These are phyloP conservation scores for Elsinoe batatas DNA, from an alignment of 2,329 filamentous ascomycete genomes.

Conservation along the genomic window DNA sequence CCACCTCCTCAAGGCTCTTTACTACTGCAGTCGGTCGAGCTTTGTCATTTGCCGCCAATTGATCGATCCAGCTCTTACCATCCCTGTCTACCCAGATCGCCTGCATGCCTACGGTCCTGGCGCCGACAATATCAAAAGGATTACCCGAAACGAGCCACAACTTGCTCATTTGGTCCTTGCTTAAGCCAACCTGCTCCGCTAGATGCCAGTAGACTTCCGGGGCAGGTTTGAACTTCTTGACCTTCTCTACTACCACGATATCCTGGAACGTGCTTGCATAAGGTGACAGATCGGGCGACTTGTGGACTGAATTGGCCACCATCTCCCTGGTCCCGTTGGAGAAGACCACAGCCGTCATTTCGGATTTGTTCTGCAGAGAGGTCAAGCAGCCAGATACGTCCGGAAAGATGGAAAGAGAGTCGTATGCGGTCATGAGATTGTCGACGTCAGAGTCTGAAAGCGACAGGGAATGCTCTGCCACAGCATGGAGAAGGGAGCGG, in stretches of 20 bases:
- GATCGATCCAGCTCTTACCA: constrained; percentile 56
- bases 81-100: constrained; percentile 58
- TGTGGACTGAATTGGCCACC: constrained; percentile 50
- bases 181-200: constrained; percentile 40
- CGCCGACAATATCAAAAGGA: constrained; percentile 62
- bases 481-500: constrained; percentile 52
- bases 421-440: constrained; percentile 53
- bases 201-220: constrained; percentile 53
- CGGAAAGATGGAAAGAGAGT: constrained; percentile 53
- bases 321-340: constrained; percentile 59
- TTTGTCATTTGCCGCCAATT: constrained; percentile 37
- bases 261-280: constrained; percentile 42
- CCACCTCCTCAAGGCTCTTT: constrained; percentile 48
- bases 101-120: constrained; percentile 50
- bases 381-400: constrained; percentile 50
- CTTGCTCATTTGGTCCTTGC: constrained; percentile 35
- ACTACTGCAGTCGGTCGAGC: constrained; percentile 46
- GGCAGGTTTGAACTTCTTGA: constrained; percentile 56
- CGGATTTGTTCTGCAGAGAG: constrained; percentile 32
- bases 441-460: constrained; percentile 38
- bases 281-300: constrained; percentile 46
- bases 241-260: constrained; percentile 52
- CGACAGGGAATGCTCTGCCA: constrained; percentile 45
- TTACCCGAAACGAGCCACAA: constrained; percentile 65
- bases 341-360: constrained; percentile 52